Base-by-base conservation (phyloP, 1,284 basidiomycete genomes). In the Ceratobasidium sp. region DNA sequence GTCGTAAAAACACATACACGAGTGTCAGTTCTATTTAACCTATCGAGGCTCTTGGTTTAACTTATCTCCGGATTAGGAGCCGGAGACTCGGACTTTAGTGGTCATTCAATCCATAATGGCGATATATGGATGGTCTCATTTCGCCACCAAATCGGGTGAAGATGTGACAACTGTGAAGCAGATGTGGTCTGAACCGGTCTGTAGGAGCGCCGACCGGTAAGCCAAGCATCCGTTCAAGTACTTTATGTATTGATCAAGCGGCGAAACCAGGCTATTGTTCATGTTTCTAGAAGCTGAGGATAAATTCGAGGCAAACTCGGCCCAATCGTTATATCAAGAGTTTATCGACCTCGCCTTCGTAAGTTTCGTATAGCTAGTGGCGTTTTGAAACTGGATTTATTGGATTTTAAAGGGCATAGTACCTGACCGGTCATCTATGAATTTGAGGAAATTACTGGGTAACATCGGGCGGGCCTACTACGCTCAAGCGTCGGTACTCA, bases 71-170 rank as follows among this genome's bases (percentile, higher is more conserved):
- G n/a, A 28, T 49, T 3, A 61, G 58, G 58, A 61, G 4, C 10
- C 28, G 13, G 58, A 61, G 18, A 26, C n/a, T n/a, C n/a, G n/a
- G n/a, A n/a, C 10, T 18, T 33, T 61, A 15, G 26, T 61, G 58
- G 58, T 28, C 12, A 9, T 61, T 61, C 58, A 61, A 61, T 61
- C 58, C 33, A 39, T 33, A 10, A 61, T 61, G 58, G 58, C 58
- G 58, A 61, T 33, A 61, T 61, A 10, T 15, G 58, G 58, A 15
- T 61, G 58, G 58, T 6, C 9, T 61, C 28, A 39, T 61, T 61
- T 61, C 15, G 58, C 58, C 1, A 33, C 58, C 4, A 10, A 33
- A 28, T 26, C 58, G 23, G 46, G 3, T 49, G 46, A 49, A 49
- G 46, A 61, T 33, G 9, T 15, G 0, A 33, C 58, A 9, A 61